Percentiles rank a stretch among this genome's conserved stretches.
These are phyloP conservation scores for Teunomyces tritomae DNA, from an alignment of 805 yeast genomes.

Conservation along the genomic window DNA sequence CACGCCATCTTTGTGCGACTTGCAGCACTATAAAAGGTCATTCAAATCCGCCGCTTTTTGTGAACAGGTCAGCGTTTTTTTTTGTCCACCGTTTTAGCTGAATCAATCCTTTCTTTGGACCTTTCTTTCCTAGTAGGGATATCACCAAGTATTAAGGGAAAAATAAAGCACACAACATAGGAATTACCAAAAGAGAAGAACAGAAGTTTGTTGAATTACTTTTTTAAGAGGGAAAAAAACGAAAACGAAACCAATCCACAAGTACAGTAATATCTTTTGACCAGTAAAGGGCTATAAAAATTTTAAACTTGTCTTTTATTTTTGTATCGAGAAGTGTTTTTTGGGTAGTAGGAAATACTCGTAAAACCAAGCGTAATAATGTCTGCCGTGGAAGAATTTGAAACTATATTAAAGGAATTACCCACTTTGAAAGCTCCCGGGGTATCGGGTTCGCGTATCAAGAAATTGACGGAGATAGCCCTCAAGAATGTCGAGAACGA, in stretches of 20 bases:
- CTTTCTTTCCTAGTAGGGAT: not conserved
- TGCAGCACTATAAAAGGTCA: not conserved
- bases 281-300: not conserved
- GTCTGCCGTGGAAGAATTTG: conserved; percentile 48
- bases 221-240: too few relatives aligned
- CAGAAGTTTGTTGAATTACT: too few relatives aligned
- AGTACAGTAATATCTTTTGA: too few relatives aligned
- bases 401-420: conserved; percentile 46
- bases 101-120: not conserved
- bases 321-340: not conserved
- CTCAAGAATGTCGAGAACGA: conserved; percentile 60
- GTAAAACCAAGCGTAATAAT: conserved; percentile 14
- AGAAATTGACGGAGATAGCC: conserved; percentile 77
- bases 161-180: not conserved
- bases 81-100: not conserved
- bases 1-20: not conserved
- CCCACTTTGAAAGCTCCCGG: conserved; percentile 77
- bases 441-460: conserved; percentile 93
- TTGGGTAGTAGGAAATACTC: conserved; percentile 2
- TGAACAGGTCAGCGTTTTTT: not conserved
- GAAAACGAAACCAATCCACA: too few relatives aligned
- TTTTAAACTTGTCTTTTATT: not conserved
- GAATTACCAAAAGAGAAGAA: not conserved
- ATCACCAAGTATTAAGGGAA: not conserved
- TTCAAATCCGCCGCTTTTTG: not conserved